Percentiles rank a stretch among this genome's conserved stretches.
phyloP scores from a whole-genome alignment of 164 flowering plant genomes.

The Annona cherimola region DNA sequence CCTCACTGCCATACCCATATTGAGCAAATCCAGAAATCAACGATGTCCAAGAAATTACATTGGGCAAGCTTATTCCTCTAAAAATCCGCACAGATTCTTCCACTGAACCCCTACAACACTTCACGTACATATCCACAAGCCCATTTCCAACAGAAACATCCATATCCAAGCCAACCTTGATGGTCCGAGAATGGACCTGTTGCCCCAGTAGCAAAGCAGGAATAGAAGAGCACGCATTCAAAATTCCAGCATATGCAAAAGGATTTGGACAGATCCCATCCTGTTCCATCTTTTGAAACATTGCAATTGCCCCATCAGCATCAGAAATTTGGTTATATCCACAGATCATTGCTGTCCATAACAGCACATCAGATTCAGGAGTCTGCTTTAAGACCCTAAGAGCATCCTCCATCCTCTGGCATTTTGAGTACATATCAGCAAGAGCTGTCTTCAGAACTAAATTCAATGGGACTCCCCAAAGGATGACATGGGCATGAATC shows the following conservation, averaged over 20 bases:
- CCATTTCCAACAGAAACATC: slow-evolving; percentile 51
- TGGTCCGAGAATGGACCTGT: slow-evolving; percentile 45
- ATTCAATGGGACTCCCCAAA: slow-evolving; percentile 33
- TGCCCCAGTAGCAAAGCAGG: slow-evolving; percentile 30
- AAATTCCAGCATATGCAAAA: slow-evolving; percentile 39
- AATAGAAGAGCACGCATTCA: slow-evolving; percentile 36
- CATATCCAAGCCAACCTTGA: slow-evolving; percentile 37
- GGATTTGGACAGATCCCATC: slow-evolving; percentile 35
- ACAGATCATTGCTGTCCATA: slow-evolving; percentile 48
- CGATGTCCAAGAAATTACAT: slow-evolving; percentile 63
- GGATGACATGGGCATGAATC: slow-evolving; percentile 43
- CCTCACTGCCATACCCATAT: slow-evolving; percentile 31
- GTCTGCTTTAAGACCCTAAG: slow-evolving; percentile 33
- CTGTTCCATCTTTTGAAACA: slow-evolving; percentile 36
- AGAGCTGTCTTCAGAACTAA: slow-evolving; percentile 50
- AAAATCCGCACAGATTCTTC: slow-evolving; percentile 36
- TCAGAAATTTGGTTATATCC: slow-evolving; percentile 31
- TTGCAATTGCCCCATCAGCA: slow-evolving; percentile 31
- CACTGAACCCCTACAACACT: slow-evolving; percentile 23
- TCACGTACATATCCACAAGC: slow-evolving; percentile 52
- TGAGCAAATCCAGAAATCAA: slow-evolving; percentile 41
- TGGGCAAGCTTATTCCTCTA: slow-evolving; percentile 30
- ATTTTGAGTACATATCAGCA: slow-evolving; percentile 48
- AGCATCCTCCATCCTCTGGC: slow-evolving; percentile 39
- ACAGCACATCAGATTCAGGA: slow-evolving; percentile 35